Conservation (phyloP, 805 yeast species). For the Kazachstania africana region DNA sequence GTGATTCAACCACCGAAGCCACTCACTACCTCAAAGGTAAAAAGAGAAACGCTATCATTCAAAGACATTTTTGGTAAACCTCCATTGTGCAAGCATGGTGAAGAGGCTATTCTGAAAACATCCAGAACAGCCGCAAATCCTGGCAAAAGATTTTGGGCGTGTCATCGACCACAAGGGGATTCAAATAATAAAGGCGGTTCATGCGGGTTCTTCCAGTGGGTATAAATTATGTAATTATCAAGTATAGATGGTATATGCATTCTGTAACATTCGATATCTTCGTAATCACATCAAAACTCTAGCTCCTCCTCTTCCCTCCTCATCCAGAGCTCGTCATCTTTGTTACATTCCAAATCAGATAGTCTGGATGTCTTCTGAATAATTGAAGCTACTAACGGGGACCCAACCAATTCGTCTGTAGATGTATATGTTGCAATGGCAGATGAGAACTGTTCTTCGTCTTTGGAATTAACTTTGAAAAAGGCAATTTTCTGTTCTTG, state of each 20-base stretch:
- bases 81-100: slow-evolving; percentile 39
- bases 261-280: background rate
- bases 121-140: slow-evolving; percentile 33
- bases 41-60: slow-evolving; percentile 2
- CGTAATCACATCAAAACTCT: background rate
- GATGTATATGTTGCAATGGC: slow-evolving; percentile 26
- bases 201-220: slow-evolving; percentile 50
- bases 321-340: slow-evolving; percentile 21
- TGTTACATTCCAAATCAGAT: slow-evolving; percentile 14
- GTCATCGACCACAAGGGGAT: slow-evolving; percentile 29
- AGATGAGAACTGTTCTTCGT: slow-evolving; percentile 19
- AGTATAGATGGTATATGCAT: background rate
- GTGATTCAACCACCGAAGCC: background rate
- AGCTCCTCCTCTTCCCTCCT: slow-evolving; percentile 12
- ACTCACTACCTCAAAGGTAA: background rate
- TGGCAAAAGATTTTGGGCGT: slow-evolving; percentile 46
- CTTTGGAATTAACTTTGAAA: slow-evolving; percentile 21
- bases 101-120: slow-evolving; percentile 34
- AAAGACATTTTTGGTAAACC: slow-evolving; percentile 19
- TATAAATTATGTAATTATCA: slow-evolving; percentile 6
- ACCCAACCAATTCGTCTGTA: slow-evolving; percentile 18
- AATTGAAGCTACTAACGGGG: slow-evolving; percentile 14
- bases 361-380: slow-evolving; percentile 15
- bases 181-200: slow-evolving; percentile 23
- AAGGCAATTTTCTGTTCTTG: slow-evolving; percentile 15